Conservation (phyloP, 2,329 filamentous ascomycete species). For the Fusarium veterinarium region DNA sequence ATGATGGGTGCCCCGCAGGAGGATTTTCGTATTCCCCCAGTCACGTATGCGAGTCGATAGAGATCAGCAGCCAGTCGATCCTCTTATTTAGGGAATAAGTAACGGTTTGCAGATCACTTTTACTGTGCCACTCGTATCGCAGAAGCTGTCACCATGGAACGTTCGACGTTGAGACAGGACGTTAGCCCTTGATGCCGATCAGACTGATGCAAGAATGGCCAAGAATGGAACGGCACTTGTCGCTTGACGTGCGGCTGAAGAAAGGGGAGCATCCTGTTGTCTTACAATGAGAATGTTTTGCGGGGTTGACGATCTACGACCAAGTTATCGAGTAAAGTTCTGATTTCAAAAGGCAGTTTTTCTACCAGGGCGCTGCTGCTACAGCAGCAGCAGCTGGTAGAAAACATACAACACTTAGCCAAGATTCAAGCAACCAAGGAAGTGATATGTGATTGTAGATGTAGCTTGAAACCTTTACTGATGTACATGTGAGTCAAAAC, state of each 20-base stretch:
- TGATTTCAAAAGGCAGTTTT: not conserved
- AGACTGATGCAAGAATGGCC: too few relatives aligned
- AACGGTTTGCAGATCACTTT: not conserved
- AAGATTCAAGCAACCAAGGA: not conserved
- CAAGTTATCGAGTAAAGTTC: too few relatives aligned
- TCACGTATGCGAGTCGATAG: not conserved
- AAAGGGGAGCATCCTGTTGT: not conserved
- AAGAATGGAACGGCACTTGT: not conserved
- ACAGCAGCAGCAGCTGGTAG: not conserved
- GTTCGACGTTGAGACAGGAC: not conserved
- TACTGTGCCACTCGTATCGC: not conserved
- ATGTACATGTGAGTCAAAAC: accelerated
- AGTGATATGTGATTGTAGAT: accelerated
- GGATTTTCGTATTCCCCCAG: not conserved
- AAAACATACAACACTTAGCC: not conserved
- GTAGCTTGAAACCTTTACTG: not conserved
- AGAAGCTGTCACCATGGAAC: too few relatives aligned
- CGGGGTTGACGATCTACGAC: not conserved
- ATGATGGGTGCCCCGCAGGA: not conserved
- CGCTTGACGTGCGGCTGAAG: not conserved
- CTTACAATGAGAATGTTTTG: not conserved
- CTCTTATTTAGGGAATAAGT: not conserved
- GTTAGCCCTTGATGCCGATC: not conserved
- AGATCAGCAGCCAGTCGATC: not conserved
- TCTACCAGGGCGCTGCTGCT: not conserved